These are phyloP conservation scores for Cucurbita argyrosperma DNA, from an alignment of 306 rosid species.

Conservation along the genomic window DNA sequence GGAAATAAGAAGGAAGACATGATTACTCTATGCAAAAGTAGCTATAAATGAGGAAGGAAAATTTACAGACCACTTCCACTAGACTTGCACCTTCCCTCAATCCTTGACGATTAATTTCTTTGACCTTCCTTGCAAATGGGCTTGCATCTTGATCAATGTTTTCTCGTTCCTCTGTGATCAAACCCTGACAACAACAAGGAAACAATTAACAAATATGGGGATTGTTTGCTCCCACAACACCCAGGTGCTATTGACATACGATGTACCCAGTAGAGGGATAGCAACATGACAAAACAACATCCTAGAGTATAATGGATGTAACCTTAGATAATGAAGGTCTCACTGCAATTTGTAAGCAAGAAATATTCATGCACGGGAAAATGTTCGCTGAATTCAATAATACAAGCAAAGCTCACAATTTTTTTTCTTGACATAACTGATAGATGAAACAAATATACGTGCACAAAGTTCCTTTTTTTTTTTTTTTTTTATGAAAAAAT, in stretches of 20 bases:
- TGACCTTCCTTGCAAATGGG: conserved; percentile 78
- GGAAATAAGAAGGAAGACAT: not conserved
- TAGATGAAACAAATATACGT: no score
- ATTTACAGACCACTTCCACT: conserved; percentile 78
- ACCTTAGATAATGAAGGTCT: not conserved
- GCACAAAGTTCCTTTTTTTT: no score
- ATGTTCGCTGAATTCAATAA: not conserved
- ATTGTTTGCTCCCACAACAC: not conserved
- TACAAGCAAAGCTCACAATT: not conserved
- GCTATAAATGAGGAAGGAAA: not conserved
- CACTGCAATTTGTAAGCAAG: not conserved
- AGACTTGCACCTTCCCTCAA: conserved; percentile 90
- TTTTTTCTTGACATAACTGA: no score
- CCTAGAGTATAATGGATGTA: not conserved
- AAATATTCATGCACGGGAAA: not conserved
- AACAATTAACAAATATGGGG: not conserved
- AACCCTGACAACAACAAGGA: conserved; percentile 42
- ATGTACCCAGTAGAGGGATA: not conserved
- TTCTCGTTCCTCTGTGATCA: conserved; percentile 81
- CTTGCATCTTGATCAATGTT: conserved; percentile 73
- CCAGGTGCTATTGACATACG: not conserved
- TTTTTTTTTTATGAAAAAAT: no score
- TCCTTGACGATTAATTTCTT: conserved; percentile 79
- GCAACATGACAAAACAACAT: not conserved
- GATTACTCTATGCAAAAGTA: not conserved